Evolutionary conservation across 345 rosid genomes (phyloP), one percentile per base, ranked within the genome.

Genomic region (Syzygium aromaticum): DNA sequence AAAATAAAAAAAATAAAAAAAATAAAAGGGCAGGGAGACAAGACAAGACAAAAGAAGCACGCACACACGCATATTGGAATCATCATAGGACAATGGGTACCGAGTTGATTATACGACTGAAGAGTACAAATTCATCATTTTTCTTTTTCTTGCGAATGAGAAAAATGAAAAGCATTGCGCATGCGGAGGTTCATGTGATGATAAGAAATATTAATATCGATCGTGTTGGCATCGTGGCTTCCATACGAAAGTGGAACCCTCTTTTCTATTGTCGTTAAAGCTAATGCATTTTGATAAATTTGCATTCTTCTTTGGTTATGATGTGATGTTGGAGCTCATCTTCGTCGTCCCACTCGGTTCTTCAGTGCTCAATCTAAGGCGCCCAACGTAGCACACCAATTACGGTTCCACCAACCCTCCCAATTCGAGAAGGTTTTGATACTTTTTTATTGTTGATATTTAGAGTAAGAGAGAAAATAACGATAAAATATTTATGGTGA

Each of bases 201-300:
- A 73, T 25, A 73, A 73, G 80, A 19, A 38, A 38, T 38, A 16
- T 33, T 73, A 73, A 38, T 73, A 38, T 38, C 38, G 67, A 46
- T 56, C 46, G 46, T 84, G 86, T 84, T 43, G 9, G 61, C 51
- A 61, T 84, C 87, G 89, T 90, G 93, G 88, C 91, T 49, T 90
- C 89, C 93, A 90, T 90, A 90, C 92, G 89, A 88, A 89, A 88
- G 91, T 87, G 90, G 86, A 46, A 28, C 52, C 84, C 89, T 87
- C 84, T 43, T 54, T 49, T 40, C 21, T 56, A 23, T 51, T 84
- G 1, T 40, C 80, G 80, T 38, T 73, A 38, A 73, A 38, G 38
- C 49, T 73, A 73, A 73, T 33, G 80, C 80, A 64, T 73, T 19
- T 21, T 13, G 25, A 73, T 19, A 19, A 40, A 33, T 8, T 4